A percentile compares a stretch with the other conserved stretches of the same genome.
phyloP scores from a whole-genome alignment of 169 alveolate species.

The Eimeria praecox region DNA sequence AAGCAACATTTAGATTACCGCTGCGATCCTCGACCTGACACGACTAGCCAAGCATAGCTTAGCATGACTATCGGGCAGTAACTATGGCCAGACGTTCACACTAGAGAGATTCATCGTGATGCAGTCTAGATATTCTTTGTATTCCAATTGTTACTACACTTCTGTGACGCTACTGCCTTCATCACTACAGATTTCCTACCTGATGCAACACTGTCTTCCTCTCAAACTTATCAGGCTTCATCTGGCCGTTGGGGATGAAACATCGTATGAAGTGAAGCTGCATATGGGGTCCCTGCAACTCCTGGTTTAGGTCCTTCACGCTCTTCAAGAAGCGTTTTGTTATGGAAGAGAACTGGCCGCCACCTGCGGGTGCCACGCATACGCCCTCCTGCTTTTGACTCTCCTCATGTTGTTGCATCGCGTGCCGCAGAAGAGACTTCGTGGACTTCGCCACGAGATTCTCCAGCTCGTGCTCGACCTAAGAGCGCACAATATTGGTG shows the following conservation, averaged over 20 bases:
- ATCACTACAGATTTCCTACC: not conserved
- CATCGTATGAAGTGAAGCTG: slow-evolving; percentile 76
- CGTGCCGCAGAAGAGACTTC: not conserved
- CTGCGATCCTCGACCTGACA: too few relatives aligned
- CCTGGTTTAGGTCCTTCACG: slow-evolving; percentile 37
- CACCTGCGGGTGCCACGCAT: not conserved
- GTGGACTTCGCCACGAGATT: slow-evolving; percentile 10
- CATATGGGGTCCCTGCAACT: slow-evolving; percentile 49
- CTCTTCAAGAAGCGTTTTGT: slow-evolving; percentile 26
- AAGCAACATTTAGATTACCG: too few relatives aligned
- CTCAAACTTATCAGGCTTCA: slow-evolving; percentile 32
- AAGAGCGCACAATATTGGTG: not conserved
- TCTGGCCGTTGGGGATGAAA: slow-evolving; percentile 53
- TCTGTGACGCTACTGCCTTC: not conserved
- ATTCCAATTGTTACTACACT: too few relatives aligned
- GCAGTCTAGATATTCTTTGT: too few relatives aligned
- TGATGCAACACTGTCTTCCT: slow-evolving; percentile 36
- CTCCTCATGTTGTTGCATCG: slow-evolving; percentile 20
- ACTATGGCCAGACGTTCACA: too few relatives aligned
- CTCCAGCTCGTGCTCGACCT: slow-evolving; percentile 21
- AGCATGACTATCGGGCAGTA: too few relatives aligned
- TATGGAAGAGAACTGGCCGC: slow-evolving; percentile 54
- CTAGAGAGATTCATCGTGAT: too few relatives aligned
- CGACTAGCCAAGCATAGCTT: too few relatives aligned
- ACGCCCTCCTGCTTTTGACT: slow-evolving; percentile 41